Evolutionary conservation across 495 filamentous ascomycete species (phyloP).

Genomic region (Xeromyces bisporus): DNA sequence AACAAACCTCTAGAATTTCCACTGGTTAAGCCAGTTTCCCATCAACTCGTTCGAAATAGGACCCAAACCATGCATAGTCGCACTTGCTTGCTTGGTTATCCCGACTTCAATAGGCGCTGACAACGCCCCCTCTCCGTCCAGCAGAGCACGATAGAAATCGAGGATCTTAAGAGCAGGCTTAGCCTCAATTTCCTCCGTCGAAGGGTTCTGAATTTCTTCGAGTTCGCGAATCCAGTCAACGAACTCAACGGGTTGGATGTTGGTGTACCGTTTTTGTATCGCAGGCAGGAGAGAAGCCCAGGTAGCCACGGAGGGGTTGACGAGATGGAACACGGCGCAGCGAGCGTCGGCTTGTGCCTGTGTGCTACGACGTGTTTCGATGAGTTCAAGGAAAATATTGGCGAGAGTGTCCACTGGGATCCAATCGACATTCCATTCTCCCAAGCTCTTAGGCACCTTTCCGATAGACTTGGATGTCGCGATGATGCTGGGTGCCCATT

Average conservation of each 20-base stretch:
- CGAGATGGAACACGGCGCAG: slow-evolving; percentile 9
- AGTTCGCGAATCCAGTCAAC: slow-evolving; percentile 8
- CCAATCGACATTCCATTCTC: slow-evolving; percentile 3
- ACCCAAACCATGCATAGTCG: slow-evolving; percentile 7
- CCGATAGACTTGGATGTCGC: slow-evolving; percentile 8
- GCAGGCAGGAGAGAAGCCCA: slow-evolving; percentile 9
- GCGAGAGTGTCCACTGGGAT: slow-evolving; percentile 7
- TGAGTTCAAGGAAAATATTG: slow-evolving; percentile 5
- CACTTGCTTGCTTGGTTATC: slow-evolving; percentile 5
- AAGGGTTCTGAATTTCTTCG: slow-evolving; percentile 3
- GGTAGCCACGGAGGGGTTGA: slow-evolving; percentile 8
- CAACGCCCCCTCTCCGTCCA: slow-evolving; percentile 1
- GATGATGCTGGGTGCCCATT: slow-evolving; percentile 20
- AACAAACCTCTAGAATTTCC: slow-evolving; percentile 4
- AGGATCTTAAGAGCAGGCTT: slow-evolving; percentile 14
- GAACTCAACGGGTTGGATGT: slow-evolving; percentile 3
- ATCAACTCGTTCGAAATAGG: slow-evolving; percentile 7
- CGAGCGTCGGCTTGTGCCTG: background rate
- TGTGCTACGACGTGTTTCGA: slow-evolving; percentile 2
- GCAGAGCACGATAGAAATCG: slow-evolving; percentile 9
- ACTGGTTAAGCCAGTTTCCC: slow-evolving; percentile 12
- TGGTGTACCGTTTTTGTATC: slow-evolving; percentile 1
- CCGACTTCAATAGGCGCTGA: slow-evolving; percentile 3
- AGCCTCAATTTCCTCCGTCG: slow-evolving; percentile 2
- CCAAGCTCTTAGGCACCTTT: slow-evolving; percentile 2